Evolutionary conservation across 768 basidiomycete genomes (phyloP), one percentile per base, ranked within the genome.

Genomic region (Leccinum pellstonianum): DNA sequence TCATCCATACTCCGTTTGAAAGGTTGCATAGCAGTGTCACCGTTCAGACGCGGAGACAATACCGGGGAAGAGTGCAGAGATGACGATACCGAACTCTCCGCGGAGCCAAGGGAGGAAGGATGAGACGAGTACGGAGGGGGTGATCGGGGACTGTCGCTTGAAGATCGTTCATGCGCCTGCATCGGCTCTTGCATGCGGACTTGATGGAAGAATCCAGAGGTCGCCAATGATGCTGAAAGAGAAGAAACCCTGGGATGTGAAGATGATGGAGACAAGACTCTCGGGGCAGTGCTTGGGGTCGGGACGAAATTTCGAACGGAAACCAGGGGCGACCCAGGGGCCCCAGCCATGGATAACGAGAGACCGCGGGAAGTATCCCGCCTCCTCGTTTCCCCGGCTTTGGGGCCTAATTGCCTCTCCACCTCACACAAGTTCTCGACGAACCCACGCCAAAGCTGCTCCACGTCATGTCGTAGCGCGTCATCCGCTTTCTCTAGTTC

Each of bases 161-260:
- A 47, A 47, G 64, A 63, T 52, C 57, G 61, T 54, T 59, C 62
- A 14, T 23, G 66, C n/a, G 61, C 29, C 54, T 61, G 59, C 31
- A 63, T 37, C 52, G 58, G 59, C 41, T 64, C 69, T 41, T 63
- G 64, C 23, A 76, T 76, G 57, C 72, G 79, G 5, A 83, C 81
- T 64, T 83, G 77, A 59, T 87, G 80, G 64, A 46, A 46, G 19
- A 89, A 84, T 15, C 76, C 74, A 19, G 86, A 79, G 21, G 81
- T 82, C 6, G 80, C 84, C 48, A 91, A 76, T 35, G 89, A 90
- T n/a, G 83, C 83, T 19, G 89, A 90, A 47, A 91, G 81, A 5
- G 86, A 83, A 55, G 89, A 91, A 33, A 79, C 61, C 53, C 78
- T 76, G 31, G 79, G 76, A 27, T 72, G 66, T 27, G 77, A 70